phyloP scores from a whole-genome alignment of 2,329 filamentous ascomycete genomes.

The Plenodomus lindquistii region DNA sequence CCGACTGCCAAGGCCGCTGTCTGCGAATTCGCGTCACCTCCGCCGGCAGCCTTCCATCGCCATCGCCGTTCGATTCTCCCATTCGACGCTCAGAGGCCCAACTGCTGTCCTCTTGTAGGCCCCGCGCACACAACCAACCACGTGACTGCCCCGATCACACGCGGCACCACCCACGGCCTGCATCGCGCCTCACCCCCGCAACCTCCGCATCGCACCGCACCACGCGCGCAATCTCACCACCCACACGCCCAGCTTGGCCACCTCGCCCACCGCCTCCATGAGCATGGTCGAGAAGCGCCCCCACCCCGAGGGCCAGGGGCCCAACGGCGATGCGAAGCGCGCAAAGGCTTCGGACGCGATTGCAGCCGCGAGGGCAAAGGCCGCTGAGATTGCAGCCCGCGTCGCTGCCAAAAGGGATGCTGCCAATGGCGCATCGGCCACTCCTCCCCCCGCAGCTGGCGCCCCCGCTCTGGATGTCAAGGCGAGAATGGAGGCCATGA shows the following conservation, averaged over 20 bases:
- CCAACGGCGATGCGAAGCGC: conserved; percentile 40
- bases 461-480: conserved; percentile 16
- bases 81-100: background rate
- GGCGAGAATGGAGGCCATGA: conserved; percentile 35
- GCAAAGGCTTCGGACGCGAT: conserved; percentile 43
- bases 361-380: conserved; percentile 39
- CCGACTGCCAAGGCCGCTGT: conserved; percentile 22
- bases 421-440: conserved; percentile 6
- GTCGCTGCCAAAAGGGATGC: conserved; percentile 32
- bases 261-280: conserved; percentile 7
- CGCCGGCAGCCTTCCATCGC: conserved; percentile 3
- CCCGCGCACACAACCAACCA: background rate
- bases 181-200: conserved; percentile 2
- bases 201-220: conserved; percentile 5
- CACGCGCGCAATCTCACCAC: conserved; percentile 3
- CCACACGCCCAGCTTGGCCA: conserved; percentile 1
- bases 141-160: background rate
- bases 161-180: background rate
- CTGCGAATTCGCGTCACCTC: conserved; percentile 19
- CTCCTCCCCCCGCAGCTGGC: conserved; percentile 16
- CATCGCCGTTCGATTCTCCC: background rate
- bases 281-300: conserved; percentile 52
- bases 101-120: background rate
- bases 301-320: conserved; percentile 38
- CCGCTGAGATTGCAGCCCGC: conserved; percentile 39